Base-by-base conservation (phyloP, 78 protist species). In the Monocercomonoides exilis region DNA sequence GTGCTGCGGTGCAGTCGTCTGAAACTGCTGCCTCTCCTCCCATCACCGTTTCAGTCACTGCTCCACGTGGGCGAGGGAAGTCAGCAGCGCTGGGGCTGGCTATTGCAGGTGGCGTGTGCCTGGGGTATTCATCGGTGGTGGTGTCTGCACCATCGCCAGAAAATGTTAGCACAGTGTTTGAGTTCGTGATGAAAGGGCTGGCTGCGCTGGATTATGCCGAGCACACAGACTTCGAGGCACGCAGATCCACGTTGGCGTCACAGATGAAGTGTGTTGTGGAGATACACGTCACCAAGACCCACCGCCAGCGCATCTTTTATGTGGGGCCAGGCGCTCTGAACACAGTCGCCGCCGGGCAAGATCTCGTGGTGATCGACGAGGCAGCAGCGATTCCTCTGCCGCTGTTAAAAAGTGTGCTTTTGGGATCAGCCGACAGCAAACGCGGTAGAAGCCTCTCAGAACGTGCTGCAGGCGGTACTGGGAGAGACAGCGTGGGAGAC, bases 301-400 rank as follows among this genome's bases (percentile, higher is more conserved):
- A 97, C 90, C 92, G 99, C 1, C 99, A 98, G 92, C 96, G 99
- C 2, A 92, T 98, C 43, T 92, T 45, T 80, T 91, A 86, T 80
- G 43, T 90, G 84, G 0, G 36, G 29, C 45, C 84, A 21, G 38
- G 36, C 21, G 93, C 90, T 63, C 32, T 41, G 45, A 46, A 3
- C 1, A 80, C 3, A 42, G n/a, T 90, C 45, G 84, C 77, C 1
- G 95, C 92, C 11, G 11, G 38, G 80, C 96, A 95, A 2, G 96
- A 94, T 87, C 92, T 98, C 38, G 88, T 98, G 11, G 98, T 98
- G 38, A 93, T 98, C 84, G 99, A 98, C 85, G 99, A 98, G 91
- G 99, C 99, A 0, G 99, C 99, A 0, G 99, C 99, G 84, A 96
- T 97, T 43, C 99, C 99, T 0, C 92, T 98, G 32, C 98, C 99